phyloP scores from a whole-genome alignment of 164 flowering plant genomes.

The Vitis cinerea region DNA sequence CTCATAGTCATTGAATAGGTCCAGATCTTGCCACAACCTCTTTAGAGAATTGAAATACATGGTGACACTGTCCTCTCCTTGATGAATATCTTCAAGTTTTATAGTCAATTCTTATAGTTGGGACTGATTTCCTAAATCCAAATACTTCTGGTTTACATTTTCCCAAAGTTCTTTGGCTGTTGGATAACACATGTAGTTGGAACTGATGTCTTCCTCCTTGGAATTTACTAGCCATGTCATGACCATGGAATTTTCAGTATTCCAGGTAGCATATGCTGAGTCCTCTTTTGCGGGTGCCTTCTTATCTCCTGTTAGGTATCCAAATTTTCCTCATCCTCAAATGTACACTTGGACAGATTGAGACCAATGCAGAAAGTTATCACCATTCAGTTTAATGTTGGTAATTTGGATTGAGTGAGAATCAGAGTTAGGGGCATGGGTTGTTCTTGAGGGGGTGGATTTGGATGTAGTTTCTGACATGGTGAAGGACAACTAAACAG shows the following conservation, averaged over 20 bases:
- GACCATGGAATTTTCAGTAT: too few species aligned
- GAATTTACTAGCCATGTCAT: too few species aligned
- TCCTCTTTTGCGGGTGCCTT: not conserved
- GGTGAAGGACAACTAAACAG: not conserved
- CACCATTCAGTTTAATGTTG: too few species aligned
- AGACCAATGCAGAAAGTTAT: not conserved
- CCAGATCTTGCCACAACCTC: too few species aligned
- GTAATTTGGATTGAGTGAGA: too few species aligned
- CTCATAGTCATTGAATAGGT: too few species aligned
- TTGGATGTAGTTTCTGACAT: not conserved
- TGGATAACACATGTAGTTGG: not conserved
- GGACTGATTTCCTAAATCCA: too few species aligned
- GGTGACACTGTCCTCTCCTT: too few species aligned
- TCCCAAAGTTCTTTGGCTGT: not conserved
- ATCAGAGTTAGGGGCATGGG: not conserved
- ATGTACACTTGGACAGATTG: not conserved
- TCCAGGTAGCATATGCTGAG: not conserved
- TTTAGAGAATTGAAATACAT: too few species aligned
- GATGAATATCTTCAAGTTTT: too few species aligned
- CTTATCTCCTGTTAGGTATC: not conserved
- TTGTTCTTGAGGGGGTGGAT: not conserved
- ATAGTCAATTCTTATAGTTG: too few species aligned
- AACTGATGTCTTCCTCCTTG: not conserved
- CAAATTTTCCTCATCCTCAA: not conserved
- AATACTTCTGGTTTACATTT: not conserved